These are phyloP conservation scores for Hydrangea macrophylla DNA, from an alignment of 148 eudicot genomes.

Conservation along the genomic window DNA sequence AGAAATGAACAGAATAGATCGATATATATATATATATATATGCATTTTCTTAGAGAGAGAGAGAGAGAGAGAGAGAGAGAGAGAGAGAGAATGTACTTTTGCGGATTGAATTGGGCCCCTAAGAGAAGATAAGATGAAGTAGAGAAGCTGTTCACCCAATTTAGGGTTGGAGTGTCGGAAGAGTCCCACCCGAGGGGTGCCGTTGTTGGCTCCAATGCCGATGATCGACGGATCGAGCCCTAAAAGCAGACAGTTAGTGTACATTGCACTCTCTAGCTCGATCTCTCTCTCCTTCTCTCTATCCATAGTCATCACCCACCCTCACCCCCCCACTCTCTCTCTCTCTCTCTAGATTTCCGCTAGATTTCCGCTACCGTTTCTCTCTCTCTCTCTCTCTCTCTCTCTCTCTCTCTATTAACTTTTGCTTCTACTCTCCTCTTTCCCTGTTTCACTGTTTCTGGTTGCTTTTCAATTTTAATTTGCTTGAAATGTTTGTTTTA, in stretches of 20 bases:
- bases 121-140: slow-evolving; percentile 84
- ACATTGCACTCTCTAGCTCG: slow-evolving; percentile 96
- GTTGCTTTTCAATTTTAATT: slow-evolving; percentile 3
- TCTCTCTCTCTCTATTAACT: background rate
- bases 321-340: slow-evolving; percentile 9
- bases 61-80: slow-evolving; percentile 2
- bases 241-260: slow-evolving; percentile 81
- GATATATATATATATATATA: background rate
- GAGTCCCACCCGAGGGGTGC: slow-evolving; percentile 74
- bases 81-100: slow-evolving; percentile 40
- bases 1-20: slow-evolving; percentile 3
- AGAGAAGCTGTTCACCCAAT: slow-evolving; percentile 94
- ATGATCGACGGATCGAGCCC: slow-evolving; percentile 88
- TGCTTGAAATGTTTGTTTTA: slow-evolving; percentile 16
- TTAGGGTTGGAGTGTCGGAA: slow-evolving; percentile 99
- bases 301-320: slow-evolving; percentile 73
- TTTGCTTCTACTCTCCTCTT: slow-evolving; percentile 7
- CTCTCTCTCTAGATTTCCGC: slow-evolving; percentile 11
- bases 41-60: background rate
- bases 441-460: slow-evolving; percentile 1
- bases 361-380: slow-evolving; percentile 12
- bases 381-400: slow-evolving; percentile 12
- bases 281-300: slow-evolving; percentile 95
- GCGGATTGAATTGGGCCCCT: slow-evolving; percentile 86
- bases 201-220: slow-evolving; percentile 53